Percentiles rank a stretch among this genome's conserved stretches.
Conservation (phyloP, 768 basidiomycete species). For the Kwoniella bestiolae region DNA sequence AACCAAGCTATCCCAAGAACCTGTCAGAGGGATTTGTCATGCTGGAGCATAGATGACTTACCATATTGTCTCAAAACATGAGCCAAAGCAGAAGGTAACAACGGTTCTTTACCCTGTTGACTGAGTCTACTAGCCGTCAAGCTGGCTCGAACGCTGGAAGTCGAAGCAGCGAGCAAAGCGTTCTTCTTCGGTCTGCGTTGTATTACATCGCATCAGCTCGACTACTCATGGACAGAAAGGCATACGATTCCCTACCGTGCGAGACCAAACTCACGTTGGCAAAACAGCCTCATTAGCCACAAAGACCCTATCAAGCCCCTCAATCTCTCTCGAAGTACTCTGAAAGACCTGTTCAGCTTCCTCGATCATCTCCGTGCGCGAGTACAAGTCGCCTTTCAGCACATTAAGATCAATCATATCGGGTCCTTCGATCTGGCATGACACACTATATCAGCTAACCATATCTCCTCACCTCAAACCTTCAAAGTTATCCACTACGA, state of each 20-base stretch:
- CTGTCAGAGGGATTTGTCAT: not conserved
- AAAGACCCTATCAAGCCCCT: slow-evolving; percentile 62
- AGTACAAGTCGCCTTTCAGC: slow-evolving; percentile 42
- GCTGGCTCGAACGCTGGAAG: slow-evolving; percentile 15
- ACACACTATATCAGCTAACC: slow-evolving; percentile 10
- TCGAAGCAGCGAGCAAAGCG: slow-evolving; percentile 11
- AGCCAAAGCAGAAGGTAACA: slow-evolving; percentile 38
- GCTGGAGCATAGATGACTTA: slow-evolving; percentile 10
- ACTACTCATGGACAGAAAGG: not conserved
- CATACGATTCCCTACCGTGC: no score
- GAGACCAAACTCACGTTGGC: slow-evolving; percentile 33
- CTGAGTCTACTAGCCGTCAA: slow-evolving; percentile 11
- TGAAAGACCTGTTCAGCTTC: slow-evolving; percentile 66
- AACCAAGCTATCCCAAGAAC: slow-evolving; percentile 28
- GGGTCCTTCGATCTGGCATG: slow-evolving; percentile 33
- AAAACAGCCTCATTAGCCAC: slow-evolving; percentile 41
- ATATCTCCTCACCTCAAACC: not conserved
- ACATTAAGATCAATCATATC: slow-evolving; percentile 41
- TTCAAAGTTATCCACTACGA: no score
- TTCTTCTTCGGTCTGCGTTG: slow-evolving; percentile 24
- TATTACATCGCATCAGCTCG: slow-evolving; percentile 52
- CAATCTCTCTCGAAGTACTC: slow-evolving; percentile 33
- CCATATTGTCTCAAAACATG: slow-evolving; percentile 51
- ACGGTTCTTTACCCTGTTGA: slow-evolving; percentile 27
- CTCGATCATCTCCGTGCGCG: slow-evolving; percentile 57